A percentile compares a stretch with the other conserved stretches of the same genome.
Conservation (phyloP, 257 asterid species). For the Solanum tarijense region DNA sequence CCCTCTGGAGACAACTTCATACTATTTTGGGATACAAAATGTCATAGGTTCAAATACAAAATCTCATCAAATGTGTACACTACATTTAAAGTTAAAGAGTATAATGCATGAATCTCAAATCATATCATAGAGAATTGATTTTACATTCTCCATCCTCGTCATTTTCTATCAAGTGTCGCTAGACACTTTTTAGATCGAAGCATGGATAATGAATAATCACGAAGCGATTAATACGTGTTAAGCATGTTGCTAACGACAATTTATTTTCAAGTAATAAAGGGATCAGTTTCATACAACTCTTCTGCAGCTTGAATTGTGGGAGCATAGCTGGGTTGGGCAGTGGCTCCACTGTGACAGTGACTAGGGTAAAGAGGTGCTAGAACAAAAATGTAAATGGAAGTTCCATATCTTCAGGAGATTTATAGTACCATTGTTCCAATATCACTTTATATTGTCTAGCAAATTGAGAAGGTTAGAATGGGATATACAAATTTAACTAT, state of each 20-base stretch:
- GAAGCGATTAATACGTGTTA: not conserved
- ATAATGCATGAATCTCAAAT: not conserved
- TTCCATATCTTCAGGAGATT: not conserved
- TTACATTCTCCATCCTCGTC: not conserved
- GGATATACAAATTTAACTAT: not conserved
- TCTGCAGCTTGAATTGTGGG: not conserved
- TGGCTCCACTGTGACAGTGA: not conserved
- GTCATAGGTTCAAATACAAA: not conserved
- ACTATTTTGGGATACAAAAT: not conserved
- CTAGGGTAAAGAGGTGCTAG: not conserved
- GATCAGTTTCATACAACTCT: not conserved
- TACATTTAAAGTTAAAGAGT: not conserved
- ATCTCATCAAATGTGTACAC: not conserved
- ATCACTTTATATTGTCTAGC: not conserved
- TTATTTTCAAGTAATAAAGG: not conserved
- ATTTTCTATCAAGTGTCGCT: not conserved
- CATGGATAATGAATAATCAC: not conserved
- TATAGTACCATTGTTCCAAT: not conserved
- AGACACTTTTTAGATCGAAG: not conserved
- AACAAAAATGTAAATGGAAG: not conserved
- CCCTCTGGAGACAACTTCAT: not conserved
- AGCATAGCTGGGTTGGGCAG: not conserved
- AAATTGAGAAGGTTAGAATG: not conserved
- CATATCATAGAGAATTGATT: not conserved
- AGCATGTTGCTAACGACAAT: not conserved